Percentiles rank a stretch among this genome's conserved stretches.
Evolutionary conservation across 257 asterid genomes (phyloP).

Genomic region (Ilex aquifolium): DNA sequence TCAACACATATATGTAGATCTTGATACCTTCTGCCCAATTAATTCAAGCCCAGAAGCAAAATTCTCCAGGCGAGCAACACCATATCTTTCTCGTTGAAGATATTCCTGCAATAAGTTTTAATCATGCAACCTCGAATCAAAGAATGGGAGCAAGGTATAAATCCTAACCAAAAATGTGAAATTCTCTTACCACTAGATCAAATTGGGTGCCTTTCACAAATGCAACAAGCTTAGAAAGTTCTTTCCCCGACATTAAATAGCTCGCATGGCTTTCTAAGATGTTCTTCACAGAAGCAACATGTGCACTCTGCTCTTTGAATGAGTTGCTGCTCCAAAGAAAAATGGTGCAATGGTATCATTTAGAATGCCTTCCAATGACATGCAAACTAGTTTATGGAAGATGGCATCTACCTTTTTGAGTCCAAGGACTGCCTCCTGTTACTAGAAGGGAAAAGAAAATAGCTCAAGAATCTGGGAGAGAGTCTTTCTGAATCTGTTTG

Average conservation of each 20-base stretch:
- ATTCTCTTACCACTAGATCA: constrained; percentile 73
- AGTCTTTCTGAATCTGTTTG: constrained; percentile 57
- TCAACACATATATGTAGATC: background rate
- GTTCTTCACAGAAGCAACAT: constrained; percentile 88
- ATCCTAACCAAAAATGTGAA: constrained; percentile 7
- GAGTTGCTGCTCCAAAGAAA: constrained; percentile 46
- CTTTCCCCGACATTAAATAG: constrained; percentile 96
- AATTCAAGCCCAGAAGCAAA: constrained; percentile 94
- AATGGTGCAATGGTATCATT: constrained; percentile 11
- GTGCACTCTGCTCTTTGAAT: constrained; percentile 83
- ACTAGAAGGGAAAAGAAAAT: constrained; percentile 76
- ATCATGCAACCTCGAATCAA: constrained; percentile 15
- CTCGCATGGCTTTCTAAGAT: constrained; percentile 97
- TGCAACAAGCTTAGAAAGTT: constrained; percentile 95
- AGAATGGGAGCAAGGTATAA: constrained; percentile 2
- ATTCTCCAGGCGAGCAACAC: constrained; percentile 89
- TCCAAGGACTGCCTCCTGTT: constrained; percentile 73
- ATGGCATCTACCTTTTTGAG: constrained; percentile 49
- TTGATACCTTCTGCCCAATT: constrained; percentile 85
- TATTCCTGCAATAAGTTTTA: constrained; percentile 60
- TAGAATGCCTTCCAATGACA: constrained; percentile 8
- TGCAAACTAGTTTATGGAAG: constrained; percentile 4
- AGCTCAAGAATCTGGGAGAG: constrained; percentile 90
- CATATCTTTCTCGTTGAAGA: constrained; percentile 90
- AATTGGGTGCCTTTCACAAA: constrained; percentile 99